phyloP scores from a whole-genome alignment of 441 rosid genomes.

The Jatropha podagrica region DNA sequence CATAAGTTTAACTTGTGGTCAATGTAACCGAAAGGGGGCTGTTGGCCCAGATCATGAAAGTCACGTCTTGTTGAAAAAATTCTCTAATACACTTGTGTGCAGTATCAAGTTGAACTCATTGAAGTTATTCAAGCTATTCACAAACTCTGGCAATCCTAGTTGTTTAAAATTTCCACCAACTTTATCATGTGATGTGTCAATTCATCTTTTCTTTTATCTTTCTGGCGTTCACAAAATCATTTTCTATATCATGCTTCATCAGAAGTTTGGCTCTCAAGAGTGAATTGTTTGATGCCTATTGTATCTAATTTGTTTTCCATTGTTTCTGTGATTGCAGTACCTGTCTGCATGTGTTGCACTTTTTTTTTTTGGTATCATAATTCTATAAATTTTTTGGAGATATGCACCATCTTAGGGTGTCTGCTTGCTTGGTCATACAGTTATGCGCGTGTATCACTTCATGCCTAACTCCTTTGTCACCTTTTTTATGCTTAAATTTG shows the following conservation, averaged over 20 bases:
- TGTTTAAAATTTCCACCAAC: background rate
- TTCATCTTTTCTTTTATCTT: background rate
- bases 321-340: background rate
- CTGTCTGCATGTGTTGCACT: background rate
- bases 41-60: background rate
- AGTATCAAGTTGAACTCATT: background rate
- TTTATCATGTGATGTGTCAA: background rate
- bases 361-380: background rate
- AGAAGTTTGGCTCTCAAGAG: background rate
- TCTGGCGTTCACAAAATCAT: background rate
- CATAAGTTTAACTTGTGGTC: background rate
- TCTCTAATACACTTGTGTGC: too few relatives aligned
- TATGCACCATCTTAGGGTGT: background rate
- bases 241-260: background rate
- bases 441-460: background rate
- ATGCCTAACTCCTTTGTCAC: slow-evolving; percentile 1
- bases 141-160: background rate
- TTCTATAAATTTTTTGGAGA: background rate
- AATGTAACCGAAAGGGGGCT: background rate
- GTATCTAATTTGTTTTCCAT: background rate
- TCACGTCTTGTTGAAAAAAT: background rate
- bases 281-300: background rate
- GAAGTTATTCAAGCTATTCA: background rate
- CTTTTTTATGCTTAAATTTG: slow-evolving; percentile 18
- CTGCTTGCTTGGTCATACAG: background rate